A percentile compares a stretch with the other conserved stretches of the same genome.
These are phyloP conservation scores for Saccharomyces kudriavzevii DNA, from an alignment of 805 yeast genomes.

Conservation along the genomic window DNA sequence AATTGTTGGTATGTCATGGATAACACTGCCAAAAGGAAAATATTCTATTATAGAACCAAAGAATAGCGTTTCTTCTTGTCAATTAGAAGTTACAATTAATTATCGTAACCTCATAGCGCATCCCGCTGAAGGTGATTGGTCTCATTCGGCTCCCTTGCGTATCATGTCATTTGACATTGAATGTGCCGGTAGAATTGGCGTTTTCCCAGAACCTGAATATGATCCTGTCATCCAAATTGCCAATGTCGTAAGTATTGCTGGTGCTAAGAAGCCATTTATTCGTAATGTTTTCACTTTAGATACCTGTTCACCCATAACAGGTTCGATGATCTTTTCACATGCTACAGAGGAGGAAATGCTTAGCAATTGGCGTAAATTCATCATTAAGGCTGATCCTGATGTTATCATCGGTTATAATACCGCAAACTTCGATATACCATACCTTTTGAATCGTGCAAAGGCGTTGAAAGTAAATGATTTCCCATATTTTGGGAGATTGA, in stretches of 20 bases:
- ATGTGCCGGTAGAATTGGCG: slow-evolving; percentile 95
- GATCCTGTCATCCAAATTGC: slow-evolving; percentile 98
- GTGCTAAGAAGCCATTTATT: slow-evolving; percentile 73
- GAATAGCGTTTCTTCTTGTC: slow-evolving; percentile 63
- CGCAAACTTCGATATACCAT: slow-evolving; percentile 91
- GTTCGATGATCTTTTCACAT: slow-evolving; percentile 77
- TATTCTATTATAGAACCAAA: slow-evolving; percentile 42
- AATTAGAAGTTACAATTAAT: slow-evolving; percentile 68
- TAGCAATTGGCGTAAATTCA: slow-evolving; percentile 76
- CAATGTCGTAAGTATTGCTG: slow-evolving; percentile 78
- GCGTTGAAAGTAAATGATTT: slow-evolving; percentile 58
- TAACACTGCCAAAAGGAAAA: slow-evolving; percentile 71
- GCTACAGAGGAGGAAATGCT: slow-evolving; percentile 76
- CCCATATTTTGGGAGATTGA: slow-evolving; percentile 81
- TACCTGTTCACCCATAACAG: slow-evolving; percentile 87
- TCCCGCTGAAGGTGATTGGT: slow-evolving; percentile 88
- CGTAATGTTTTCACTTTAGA: slow-evolving; percentile 91
- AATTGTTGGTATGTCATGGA: slow-evolving; percentile 96
- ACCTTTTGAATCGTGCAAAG: slow-evolving; percentile 76
- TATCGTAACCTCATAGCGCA: slow-evolving; percentile 68
- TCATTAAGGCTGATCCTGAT: slow-evolving; percentile 83
- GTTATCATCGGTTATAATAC: slow-evolving; percentile 94
- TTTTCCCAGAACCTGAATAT: slow-evolving; percentile 88
- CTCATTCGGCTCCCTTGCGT: slow-evolving; percentile 86
- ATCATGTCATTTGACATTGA: slow-evolving; percentile 93